phyloP scores from a whole-genome alignment of 2,329 filamentous ascomycete species.

The Parascedosporium putredinis region DNA sequence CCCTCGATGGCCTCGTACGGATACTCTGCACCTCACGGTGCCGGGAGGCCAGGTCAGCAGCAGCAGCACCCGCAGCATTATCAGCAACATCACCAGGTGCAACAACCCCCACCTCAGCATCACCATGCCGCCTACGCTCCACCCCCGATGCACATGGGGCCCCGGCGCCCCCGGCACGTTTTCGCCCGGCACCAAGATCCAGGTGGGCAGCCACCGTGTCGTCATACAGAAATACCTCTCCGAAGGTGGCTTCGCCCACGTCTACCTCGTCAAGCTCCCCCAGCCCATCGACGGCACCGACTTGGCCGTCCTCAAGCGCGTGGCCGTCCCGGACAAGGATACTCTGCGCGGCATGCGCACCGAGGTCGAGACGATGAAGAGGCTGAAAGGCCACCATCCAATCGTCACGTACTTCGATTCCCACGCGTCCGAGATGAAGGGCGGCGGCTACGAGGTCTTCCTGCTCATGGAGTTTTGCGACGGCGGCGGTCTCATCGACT shows the following conservation, averaged over 20 bases:
- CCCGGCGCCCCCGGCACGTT: constrained; percentile 74
- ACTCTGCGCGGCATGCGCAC: constrained; percentile 91
- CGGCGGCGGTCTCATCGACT: constrained; percentile 93
- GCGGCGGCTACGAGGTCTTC: constrained; percentile 94
- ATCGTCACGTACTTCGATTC: constrained; percentile 99
- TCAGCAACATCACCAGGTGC: constrained; percentile 25
- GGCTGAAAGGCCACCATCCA: constrained; percentile 87
- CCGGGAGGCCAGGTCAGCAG: constrained; percentile 15
- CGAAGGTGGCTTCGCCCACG: constrained; percentile 95
- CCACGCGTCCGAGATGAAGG: constrained; percentile 86
- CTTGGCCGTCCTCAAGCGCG: constrained; percentile 80
- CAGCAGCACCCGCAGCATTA: background rate
- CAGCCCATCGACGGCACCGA: constrained; percentile 68
- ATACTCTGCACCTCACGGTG: constrained; percentile 22
- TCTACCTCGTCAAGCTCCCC: constrained; percentile 87
- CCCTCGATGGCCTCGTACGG: constrained; percentile 30
- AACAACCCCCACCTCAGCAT: too few relatives aligned
- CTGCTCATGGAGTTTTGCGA: constrained; percentile 96
- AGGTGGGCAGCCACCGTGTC: constrained; percentile 85
- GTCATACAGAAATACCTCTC: constrained; percentile 96
- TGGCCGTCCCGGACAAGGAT: constrained; percentile 93
- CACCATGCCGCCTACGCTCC: constrained; percentile 30
- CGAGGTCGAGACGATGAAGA: constrained; percentile 99
- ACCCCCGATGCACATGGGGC: constrained; percentile 27
- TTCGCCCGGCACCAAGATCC: constrained; percentile 87